These are phyloP conservation scores for Symbiotaphrina buchneri DNA, from an alignment of 495 filamentous ascomycete genomes.

Conservation along the genomic window DNA sequence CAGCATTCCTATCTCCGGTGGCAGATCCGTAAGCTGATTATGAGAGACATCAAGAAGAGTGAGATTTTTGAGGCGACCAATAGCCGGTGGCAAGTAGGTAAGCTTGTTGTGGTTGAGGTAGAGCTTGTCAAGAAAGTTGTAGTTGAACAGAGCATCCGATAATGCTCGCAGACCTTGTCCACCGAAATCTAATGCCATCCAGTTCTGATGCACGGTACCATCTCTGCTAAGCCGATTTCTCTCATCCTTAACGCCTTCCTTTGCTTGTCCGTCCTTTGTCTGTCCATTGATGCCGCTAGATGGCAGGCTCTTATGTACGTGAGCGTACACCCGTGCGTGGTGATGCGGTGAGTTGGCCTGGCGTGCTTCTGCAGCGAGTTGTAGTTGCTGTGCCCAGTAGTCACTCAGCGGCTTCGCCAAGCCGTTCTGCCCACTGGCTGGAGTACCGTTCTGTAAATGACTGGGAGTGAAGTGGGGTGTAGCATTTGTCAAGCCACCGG, in stretches of 20 bases:
- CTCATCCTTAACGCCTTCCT: constrained; percentile 36
- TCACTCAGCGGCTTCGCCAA: constrained; percentile 43
- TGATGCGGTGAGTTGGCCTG: constrained; percentile 37
- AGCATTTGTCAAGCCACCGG: constrained; percentile 44
- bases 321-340: constrained; percentile 27
- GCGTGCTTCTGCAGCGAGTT: constrained; percentile 49
- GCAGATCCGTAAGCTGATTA: constrained; percentile 65
- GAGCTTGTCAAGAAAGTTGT: constrained; percentile 68
- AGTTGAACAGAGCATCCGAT: constrained; percentile 55
- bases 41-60: constrained; percentile 66
- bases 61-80: constrained; percentile 61
- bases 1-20: constrained; percentile 89
- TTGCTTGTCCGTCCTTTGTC: constrained; percentile 29
- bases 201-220: constrained; percentile 48
- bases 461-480: constrained; percentile 55
- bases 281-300: constrained; percentile 10
- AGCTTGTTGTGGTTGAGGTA: constrained; percentile 86
- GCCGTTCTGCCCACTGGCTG: constrained; percentile 28
- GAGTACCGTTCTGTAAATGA: constrained; percentile 56
- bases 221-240: constrained; percentile 32
- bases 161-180: constrained; percentile 78
- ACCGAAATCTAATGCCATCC: constrained; percentile 80
- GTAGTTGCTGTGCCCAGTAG: constrained; percentile 76
- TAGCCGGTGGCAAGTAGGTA: constrained; percentile 43
- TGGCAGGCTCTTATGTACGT: constrained; percentile 23